Percentiles rank a stretch among this genome's conserved stretches.
Evolutionary conservation across 192 early-diverging fungal genomes (phyloP).

Genomic region (Rhizophagus clarus): DNA sequence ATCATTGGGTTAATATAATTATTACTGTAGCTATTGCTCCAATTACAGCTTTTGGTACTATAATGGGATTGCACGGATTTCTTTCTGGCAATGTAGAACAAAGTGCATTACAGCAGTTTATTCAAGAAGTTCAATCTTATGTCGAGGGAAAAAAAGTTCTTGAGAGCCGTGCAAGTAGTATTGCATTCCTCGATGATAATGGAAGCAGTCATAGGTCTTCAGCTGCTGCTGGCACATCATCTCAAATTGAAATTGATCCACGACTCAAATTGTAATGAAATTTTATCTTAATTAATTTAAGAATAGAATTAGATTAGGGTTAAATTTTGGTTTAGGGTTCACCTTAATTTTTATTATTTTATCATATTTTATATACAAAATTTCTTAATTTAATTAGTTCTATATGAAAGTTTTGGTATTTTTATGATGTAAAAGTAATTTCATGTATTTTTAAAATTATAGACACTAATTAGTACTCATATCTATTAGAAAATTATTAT

Average conservation of each 20-base stretch:
- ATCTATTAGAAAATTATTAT: too few species aligned
- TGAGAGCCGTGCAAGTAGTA: conserved; percentile 23
- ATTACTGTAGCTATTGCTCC: not conserved
- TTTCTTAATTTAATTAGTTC: too few species aligned
- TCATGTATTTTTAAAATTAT: not conserved
- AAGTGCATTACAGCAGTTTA: not conserved
- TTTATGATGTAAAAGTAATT: not conserved
- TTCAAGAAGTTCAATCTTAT: conserved; percentile 26
- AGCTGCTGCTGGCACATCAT: not conserved
- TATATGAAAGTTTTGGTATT: too few species aligned
- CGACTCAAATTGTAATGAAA: not conserved
- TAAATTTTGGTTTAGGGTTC: too few species aligned
- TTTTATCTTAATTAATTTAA: not conserved
- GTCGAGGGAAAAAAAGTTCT: conserved; percentile 24
- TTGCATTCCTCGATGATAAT: not conserved
- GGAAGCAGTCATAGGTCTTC: not conserved
- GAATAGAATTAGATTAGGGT: too few species aligned
- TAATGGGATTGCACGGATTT: conserved; percentile 27
- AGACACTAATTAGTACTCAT: too few species aligned
- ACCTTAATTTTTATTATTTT: too few species aligned
- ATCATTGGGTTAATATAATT: conserved; percentile 9
- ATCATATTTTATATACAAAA: too few species aligned
- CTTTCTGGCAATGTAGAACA: conserved; percentile 26
- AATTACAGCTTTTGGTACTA: not conserved
- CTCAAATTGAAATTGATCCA: not conserved